These are phyloP conservation scores for Leccinum uliginosum DNA, from an alignment of 768 basidiomycete species.

Conservation along the genomic window DNA sequence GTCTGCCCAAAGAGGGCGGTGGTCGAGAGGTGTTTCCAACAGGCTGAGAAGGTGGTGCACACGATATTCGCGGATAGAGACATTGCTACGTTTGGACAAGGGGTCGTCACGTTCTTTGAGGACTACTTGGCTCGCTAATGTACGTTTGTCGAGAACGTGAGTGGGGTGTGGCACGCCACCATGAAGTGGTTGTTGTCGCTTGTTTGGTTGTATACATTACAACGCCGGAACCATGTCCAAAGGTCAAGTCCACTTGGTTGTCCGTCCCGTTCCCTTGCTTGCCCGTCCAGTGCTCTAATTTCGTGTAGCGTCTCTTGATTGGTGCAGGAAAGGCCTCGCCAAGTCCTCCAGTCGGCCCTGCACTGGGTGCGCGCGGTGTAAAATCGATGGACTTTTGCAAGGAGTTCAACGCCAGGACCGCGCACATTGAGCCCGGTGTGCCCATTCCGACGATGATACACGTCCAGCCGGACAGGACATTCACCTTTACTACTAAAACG, in stretches of 20 bases:
- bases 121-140: conserved; percentile 24
- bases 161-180: conserved; percentile 14
- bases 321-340: conserved; percentile 94
- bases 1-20: conserved; percentile 32
- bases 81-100: conserved; percentile 39
- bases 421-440: conserved; percentile 77
- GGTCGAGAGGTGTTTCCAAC: conserved; percentile 29
- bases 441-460: conserved; percentile 92
- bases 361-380: conserved; percentile 95
- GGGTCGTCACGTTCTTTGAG: conserved; percentile 37
- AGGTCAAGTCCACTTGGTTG: conserved; percentile 72
- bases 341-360: conserved; percentile 94
- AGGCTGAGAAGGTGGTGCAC: conserved; percentile 36
- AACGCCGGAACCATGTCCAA: conserved; percentile 52
- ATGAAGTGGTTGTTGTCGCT: conserved; percentile 8
- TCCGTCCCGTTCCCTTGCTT: conserved; percentile 36
- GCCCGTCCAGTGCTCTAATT: conserved; percentile 9
- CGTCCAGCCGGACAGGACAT: conserved; percentile 92
- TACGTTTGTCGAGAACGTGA: conserved; percentile 5
- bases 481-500: conserved; percentile 89
- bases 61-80: conserved; percentile 37
- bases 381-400: conserved; percentile 99
- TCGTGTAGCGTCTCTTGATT: conserved; percentile 70
- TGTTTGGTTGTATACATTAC: conserved; percentile 17
- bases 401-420: conserved; percentile 97